Conservation (phyloP, 345 rosid species). For the Syzygium oleosum region DNA sequence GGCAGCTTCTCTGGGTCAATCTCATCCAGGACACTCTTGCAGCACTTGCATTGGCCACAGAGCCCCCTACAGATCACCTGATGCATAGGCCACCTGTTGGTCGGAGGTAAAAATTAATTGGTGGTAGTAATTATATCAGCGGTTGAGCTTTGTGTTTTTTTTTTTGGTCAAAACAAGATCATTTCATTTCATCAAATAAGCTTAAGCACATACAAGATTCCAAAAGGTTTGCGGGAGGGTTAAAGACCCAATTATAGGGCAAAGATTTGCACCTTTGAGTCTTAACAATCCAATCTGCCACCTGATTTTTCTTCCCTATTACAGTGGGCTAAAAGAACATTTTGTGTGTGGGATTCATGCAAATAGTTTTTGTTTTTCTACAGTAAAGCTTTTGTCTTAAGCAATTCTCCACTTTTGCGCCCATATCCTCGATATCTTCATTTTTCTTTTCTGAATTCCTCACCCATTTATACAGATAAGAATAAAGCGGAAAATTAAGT, state of each 20-base stretch:
- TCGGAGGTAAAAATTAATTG: constrained; percentile 40
- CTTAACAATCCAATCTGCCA: too few relatives aligned
- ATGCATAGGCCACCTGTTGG: constrained; percentile 91
- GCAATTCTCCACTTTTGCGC: not conserved
- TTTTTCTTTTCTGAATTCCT: not conserved
- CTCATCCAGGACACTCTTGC: constrained; percentile 98
- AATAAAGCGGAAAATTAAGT: too few relatives aligned
- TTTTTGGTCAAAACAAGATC: too few relatives aligned
- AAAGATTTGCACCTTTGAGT: too few relatives aligned
- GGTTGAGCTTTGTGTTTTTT: not conserved
- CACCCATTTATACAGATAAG: not conserved
- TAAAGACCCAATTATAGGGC: too few relatives aligned
- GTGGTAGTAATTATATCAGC: not conserved
- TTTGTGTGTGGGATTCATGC: not conserved
- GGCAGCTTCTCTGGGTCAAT: constrained; percentile 90
- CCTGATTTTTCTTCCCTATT: too few relatives aligned
- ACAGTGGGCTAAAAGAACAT: too few relatives aligned
- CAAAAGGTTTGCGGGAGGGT: too few relatives aligned
- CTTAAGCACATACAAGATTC: too few relatives aligned
- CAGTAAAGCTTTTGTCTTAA: not conserved
- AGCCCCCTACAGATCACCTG: constrained; percentile 91
- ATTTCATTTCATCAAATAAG: too few relatives aligned
- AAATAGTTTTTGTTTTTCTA: not conserved
- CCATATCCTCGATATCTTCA: not conserved
- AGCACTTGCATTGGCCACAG: constrained; percentile 97